These are phyloP conservation scores for Adansonia gregorii DNA, from an alignment of 441 rosid species.

Conservation along the genomic window DNA sequence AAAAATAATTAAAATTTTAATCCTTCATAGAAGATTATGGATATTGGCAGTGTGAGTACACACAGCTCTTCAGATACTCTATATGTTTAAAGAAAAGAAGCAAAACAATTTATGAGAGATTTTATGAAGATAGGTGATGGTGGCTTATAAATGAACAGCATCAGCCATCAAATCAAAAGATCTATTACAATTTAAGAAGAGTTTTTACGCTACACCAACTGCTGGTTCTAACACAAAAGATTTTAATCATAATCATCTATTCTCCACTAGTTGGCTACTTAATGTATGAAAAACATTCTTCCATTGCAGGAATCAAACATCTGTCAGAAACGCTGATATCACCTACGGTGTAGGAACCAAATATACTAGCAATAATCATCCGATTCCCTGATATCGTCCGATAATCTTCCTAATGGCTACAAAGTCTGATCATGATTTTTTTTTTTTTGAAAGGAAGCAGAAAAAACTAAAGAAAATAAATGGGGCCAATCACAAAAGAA, in stretches of 20 bases:
- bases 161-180: neutral
- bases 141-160: neutral
- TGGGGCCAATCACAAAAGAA: neutral
- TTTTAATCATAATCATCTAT: neutral
- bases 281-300: neutral
- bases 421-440: neutral
- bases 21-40: neutral
- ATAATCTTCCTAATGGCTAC: neutral
- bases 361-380: neutral
- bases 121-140: neutral
- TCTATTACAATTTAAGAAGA: too few species aligned
- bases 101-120: neutral
- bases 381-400: neutral
- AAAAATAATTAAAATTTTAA: neutral
- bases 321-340: neutral
- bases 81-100: neutral
- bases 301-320: conserved; percentile 1
- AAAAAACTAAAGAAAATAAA: neutral
- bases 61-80: neutral
- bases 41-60: neutral
- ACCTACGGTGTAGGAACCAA: neutral
- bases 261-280: neutral
- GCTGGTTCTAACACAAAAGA: neutral
- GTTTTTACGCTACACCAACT: too few species aligned
- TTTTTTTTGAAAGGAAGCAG: neutral